These are phyloP conservation scores for Diplosphaera chodatii DNA, from an alignment of 139 green algal genomes.

Conservation along the genomic window DNA sequence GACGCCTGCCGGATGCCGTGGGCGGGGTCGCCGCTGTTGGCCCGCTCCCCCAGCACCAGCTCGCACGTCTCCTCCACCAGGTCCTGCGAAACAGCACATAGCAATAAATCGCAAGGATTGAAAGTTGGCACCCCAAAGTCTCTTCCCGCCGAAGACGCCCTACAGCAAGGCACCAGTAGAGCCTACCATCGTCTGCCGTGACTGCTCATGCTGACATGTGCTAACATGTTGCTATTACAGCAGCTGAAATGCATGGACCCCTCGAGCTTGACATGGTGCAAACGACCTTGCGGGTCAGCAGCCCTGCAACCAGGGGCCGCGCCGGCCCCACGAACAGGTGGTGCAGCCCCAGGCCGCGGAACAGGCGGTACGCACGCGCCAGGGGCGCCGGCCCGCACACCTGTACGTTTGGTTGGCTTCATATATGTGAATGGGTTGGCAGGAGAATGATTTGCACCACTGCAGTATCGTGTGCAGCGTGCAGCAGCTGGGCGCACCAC, in stretches of 20 bases:
- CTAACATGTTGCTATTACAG: too few relatives aligned
- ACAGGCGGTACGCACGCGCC: conserved; percentile 67
- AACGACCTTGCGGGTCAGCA: conserved; percentile 75
- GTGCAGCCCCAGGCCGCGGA: conserved; percentile 74
- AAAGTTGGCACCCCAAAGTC: background rate
- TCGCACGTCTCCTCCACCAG: conserved; percentile 46
- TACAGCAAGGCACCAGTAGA: too few relatives aligned
- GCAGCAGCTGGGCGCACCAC: conserved; percentile 24
- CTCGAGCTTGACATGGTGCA: conserved; percentile 60
- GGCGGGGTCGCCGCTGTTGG: background rate
- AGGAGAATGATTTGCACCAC: too few relatives aligned
- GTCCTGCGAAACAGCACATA: conserved; percentile 23
- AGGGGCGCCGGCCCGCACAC: conserved; percentile 26
- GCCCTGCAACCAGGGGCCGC: conserved; percentile 59
- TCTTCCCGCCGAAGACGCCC: too few relatives aligned
- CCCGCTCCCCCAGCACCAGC: conserved; percentile 41
- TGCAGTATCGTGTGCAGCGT: too few relatives aligned
- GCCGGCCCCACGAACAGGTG: conserved; percentile 65
- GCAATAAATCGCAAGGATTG: background rate
- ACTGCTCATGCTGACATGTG: too few relatives aligned
- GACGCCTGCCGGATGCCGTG: background rate
- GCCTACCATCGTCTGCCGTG: too few relatives aligned
- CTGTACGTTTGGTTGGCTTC: too few relatives aligned
- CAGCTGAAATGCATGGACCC: too few relatives aligned
- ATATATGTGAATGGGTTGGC: too few relatives aligned